Evolutionary conservation across 2,329 filamentous ascomycete genomes (phyloP).

Genomic region (Botrytis deweyae): DNA sequence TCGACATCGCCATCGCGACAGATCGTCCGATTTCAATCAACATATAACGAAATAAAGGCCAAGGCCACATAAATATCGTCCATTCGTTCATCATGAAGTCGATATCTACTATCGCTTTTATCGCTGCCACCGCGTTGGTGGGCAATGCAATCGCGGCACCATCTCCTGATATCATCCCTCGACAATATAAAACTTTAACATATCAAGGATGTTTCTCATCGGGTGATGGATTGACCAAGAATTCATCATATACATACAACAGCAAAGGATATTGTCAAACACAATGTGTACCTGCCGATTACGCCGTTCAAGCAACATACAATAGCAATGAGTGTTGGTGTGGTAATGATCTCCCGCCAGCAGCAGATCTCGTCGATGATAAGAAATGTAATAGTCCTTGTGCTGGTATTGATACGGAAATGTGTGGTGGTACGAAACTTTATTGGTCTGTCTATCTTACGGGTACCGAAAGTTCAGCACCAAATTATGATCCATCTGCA

Average conservation of each 20-base stretch:
- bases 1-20: background rate
- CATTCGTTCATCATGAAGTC: constrained; percentile 33
- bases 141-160: constrained; percentile 26
- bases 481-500: constrained; percentile 24
- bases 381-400: constrained; percentile 33
- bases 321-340: constrained; percentile 37
- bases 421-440: constrained; percentile 35
- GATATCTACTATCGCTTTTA: constrained; percentile 27
- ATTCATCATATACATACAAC: constrained; percentile 34
- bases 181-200: constrained; percentile 22
- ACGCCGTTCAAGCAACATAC: constrained; percentile 33
- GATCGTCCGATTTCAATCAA: background rate
- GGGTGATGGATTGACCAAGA: constrained; percentile 31
- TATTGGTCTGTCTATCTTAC: constrained; percentile 35
- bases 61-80: constrained; percentile 26
- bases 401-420: constrained; percentile 34
- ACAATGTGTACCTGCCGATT: constrained; percentile 27
- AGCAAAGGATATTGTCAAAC: constrained; percentile 34
- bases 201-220: constrained; percentile 36
- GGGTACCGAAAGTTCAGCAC: constrained; percentile 27
- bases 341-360: constrained; percentile 34
- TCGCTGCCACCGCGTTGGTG: constrained; percentile 27
- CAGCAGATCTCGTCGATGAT: constrained; percentile 26
- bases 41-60: constrained; percentile 20
- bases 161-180: background rate